A percentile compares a stretch with the other conserved stretches of the same genome.
phyloP scores from a whole-genome alignment of 164 flowering plant species.

The Magnolia kwangsiensis region DNA sequence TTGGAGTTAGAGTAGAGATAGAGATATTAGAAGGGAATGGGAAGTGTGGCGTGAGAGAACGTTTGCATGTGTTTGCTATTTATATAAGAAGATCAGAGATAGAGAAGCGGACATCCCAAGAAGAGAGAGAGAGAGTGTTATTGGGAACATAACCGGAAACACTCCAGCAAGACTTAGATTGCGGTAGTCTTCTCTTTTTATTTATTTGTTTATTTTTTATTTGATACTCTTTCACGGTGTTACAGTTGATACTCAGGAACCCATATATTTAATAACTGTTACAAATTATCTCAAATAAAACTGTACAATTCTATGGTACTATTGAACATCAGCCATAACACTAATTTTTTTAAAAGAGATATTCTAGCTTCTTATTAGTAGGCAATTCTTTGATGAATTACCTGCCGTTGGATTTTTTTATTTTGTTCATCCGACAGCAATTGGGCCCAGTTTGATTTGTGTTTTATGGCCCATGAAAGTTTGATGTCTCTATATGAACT shows the following conservation, averaged over 20 bases:
- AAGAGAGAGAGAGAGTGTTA: constrained; percentile 23
- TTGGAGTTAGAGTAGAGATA: not conserved
- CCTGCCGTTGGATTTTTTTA: too few species aligned
- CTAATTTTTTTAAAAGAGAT: too few species aligned
- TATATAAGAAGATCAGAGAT: constrained; percentile 16
- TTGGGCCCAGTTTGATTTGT: too few species aligned
- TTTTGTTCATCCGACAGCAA: too few species aligned
- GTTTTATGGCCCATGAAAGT: too few species aligned
- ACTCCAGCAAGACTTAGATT: constrained; percentile 16
- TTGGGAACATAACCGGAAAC: constrained; percentile 45
- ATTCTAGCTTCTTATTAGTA: too few species aligned
- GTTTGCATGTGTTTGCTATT: constrained; percentile 35
- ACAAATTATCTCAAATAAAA: not conserved
- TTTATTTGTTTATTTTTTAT: too few species aligned
- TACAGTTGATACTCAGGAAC: not conserved
- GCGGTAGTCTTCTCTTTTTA: constrained; percentile 20
- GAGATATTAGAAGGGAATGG: not conserved
- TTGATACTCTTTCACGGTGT: not conserved
- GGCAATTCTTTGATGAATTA: too few species aligned
- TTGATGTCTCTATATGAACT: too few species aligned
- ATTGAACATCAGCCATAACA: too few species aligned
- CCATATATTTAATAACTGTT: too few species aligned
- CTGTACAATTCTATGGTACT: not conserved
- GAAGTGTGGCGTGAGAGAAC: not conserved
- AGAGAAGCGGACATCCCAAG: constrained; percentile 56